phyloP scores from a whole-genome alignment of 2,329 filamentous ascomycete genomes.

The Aspergillus thermomutatus region DNA sequence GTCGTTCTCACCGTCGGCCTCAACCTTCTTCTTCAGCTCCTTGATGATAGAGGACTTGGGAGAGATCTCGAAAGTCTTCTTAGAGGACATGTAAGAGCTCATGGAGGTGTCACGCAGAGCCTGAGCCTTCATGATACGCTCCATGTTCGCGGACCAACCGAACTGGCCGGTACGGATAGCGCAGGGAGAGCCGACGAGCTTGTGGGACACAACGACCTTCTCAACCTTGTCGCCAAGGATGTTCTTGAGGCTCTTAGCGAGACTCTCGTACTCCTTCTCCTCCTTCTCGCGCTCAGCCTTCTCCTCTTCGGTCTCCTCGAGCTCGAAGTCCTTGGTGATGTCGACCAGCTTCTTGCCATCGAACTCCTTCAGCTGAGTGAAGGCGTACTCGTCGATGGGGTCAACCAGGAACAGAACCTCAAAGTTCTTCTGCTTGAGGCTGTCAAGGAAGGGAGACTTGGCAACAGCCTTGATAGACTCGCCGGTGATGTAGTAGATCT shows the following conservation, averaged over 20 bases:
- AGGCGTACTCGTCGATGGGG: slow-evolving; percentile 98
- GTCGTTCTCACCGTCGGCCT: slow-evolving; percentile 95
- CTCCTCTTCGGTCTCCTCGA: slow-evolving; percentile 99
- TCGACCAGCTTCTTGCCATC: slow-evolving; percentile 99
- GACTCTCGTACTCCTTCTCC: slow-evolving; percentile 96
- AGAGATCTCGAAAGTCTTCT: slow-evolving; percentile 99
- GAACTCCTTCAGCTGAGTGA: slow-evolving; percentile 99
- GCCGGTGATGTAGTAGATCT: slow-evolving; percentile 99
- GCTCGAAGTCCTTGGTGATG: slow-evolving; percentile 99
- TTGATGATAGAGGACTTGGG: slow-evolving; percentile 96
- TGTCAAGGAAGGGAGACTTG: slow-evolving; percentile 98
- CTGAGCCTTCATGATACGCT: slow-evolving; percentile 99
- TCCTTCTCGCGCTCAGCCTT: slow-evolving; percentile 92
- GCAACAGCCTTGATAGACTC: slow-evolving; percentile 97
- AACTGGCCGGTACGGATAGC: slow-evolving; percentile 99
- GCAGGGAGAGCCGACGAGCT: slow-evolving; percentile 89
- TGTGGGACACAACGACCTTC: slow-evolving; percentile 99
- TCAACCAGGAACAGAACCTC: slow-evolving; percentile 99
- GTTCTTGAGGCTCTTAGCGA: slow-evolving; percentile 98
- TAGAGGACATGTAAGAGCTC: slow-evolving; percentile 99
- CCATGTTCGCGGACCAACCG: slow-evolving; percentile 99
- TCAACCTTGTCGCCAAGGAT: slow-evolving; percentile 98
- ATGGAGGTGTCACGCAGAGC: slow-evolving; percentile 99
- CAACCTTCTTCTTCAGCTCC: slow-evolving; percentile 99
- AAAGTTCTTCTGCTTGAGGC: slow-evolving; percentile 98